Percentiles rank a stretch among this genome's conserved stretches.
Conservation (phyloP, 768 basidiomycete genomes). For the Macrolepiota albuminosa region DNA sequence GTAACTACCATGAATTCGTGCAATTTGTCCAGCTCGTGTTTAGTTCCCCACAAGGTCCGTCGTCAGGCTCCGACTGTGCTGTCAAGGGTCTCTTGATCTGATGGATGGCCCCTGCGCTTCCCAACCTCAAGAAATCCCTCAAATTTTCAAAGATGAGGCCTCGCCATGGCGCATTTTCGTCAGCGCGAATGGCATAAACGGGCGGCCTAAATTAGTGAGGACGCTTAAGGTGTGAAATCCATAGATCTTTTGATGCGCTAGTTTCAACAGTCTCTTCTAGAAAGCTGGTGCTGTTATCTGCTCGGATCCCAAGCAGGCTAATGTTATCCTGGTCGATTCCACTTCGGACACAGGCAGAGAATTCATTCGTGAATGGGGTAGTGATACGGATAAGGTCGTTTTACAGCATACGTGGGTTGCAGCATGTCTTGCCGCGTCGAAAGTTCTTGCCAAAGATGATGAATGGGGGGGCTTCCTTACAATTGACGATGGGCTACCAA, state of each 20-base stretch:
- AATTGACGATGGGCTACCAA: slow-evolving; percentile 33
- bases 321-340: slow-evolving; percentile 57
- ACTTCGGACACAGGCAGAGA: slow-evolving; percentile 45
- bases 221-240: slow-evolving; percentile 37
- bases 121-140: slow-evolving; percentile 2
- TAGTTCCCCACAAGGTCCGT: background rate
- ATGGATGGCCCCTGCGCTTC: slow-evolving; percentile 7
- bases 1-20: background rate
- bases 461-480: slow-evolving; percentile 48
- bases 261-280: slow-evolving; percentile 26
- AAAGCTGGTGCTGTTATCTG: slow-evolving; percentile 51
- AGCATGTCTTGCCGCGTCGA: slow-evolving; percentile 37
- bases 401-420: slow-evolving; percentile 51
- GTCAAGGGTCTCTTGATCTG: background rate
- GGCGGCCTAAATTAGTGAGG: slow-evolving; percentile 49
- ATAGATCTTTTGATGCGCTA: background rate
- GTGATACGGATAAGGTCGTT: slow-evolving; percentile 46
- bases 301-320: slow-evolving; percentile 45
- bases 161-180: slow-evolving; percentile 47
- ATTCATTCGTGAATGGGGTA: slow-evolving; percentile 56
- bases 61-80: background rate
- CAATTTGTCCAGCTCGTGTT: background rate
- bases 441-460: slow-evolving; percentile 41
- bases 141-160: slow-evolving; percentile 34
- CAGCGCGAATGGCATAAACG: slow-evolving; percentile 47